Conservation (phyloP, 2,329 filamentous ascomycete genomes). For the Verruconis gallopava region DNA sequence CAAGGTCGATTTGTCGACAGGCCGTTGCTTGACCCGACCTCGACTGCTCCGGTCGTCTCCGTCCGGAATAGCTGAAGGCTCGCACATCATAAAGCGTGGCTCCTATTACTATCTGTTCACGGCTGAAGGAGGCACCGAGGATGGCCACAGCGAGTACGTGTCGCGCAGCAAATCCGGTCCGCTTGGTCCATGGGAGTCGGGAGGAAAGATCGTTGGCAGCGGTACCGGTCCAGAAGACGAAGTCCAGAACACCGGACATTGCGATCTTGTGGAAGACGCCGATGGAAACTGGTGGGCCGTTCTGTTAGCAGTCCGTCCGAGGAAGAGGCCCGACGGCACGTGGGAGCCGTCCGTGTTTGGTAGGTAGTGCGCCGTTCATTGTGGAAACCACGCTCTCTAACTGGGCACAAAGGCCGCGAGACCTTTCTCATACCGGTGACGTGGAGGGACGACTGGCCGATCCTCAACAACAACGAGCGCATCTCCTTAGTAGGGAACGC, state of each 20-base stretch:
- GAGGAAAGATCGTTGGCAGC: conserved; percentile 14
- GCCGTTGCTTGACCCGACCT: conserved; percentile 27
- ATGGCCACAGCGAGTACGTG: conserved; percentile 48
- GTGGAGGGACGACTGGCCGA: conserved; percentile 40
- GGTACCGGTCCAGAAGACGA: conserved; percentile 28
- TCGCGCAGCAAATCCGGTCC: conserved; percentile 36
- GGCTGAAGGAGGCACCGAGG: conserved; percentile 41
- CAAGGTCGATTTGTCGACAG: conserved; percentile 31
- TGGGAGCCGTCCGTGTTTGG: conserved; percentile 33
- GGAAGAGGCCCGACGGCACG: conserved; percentile 13
- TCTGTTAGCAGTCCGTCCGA: conserved; percentile 33
- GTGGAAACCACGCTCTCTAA: too few species aligned
- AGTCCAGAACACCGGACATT: conserved; percentile 39
- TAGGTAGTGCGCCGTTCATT: too few species aligned
- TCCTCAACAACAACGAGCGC: conserved; percentile 36
- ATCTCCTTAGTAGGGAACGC: conserved; percentile 27
- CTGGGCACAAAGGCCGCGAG: conserved; percentile 28
- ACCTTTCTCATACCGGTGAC: conserved; percentile 37
- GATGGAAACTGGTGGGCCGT: conserved; percentile 37
- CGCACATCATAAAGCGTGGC: conserved; percentile 45
- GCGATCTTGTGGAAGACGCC: conserved; percentile 34
- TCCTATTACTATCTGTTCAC: conserved; percentile 49
- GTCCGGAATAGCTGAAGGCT: conserved; percentile 37
- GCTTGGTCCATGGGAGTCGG: conserved; percentile 50
- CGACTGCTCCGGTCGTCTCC: conserved; percentile 25